Base-by-base conservation (phyloP, 768 basidiomycete species). In the Ephemerocybe angulata region DNA sequence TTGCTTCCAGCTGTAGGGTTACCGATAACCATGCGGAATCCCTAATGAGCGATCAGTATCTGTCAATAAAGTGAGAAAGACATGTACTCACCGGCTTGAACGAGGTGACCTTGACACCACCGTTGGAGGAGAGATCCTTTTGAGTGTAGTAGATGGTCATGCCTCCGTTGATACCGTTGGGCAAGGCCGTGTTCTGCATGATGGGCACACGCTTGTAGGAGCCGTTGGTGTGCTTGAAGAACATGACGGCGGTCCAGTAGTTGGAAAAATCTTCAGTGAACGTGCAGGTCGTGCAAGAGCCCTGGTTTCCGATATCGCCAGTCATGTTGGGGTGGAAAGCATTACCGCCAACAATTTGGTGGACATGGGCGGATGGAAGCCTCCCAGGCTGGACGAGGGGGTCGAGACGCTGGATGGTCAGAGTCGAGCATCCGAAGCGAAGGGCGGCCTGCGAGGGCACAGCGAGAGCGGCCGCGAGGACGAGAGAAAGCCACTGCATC, bases 311-410 rank as follows among this genome's bases (percentile, higher is more conserved):
- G 44, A 54, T 54, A 29, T 54, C 33, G 3, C 53, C 53, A 22
- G 53, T 54, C 53, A 54, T 54, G 44, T 54, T 54, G 21, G 53
- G 53, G 44, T 54, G 53, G 43, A 54, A 54, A 3, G 53, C 53
- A 54, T 54, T 54, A 4, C 53, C 53, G 15, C 53, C 53, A 13
- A 54, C 53, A 28, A 54, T 46, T 35, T 54, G 53, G 31, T 54
- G 53, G 31, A 54, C 53, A 24, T 54, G 53, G 30, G 53, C 7
- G 33, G 53, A 54, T 15, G 53, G 53, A 21, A 31, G 19, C 37
- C 44, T 54, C 10, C 53, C 53, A 15, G 53, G 53, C 44, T 54
- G 53, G 33, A 54, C 53, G 17, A 54, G 53, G 11, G 53, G 53
- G 29, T 54, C 53, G 43, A 54, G 30, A 47, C 53, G 53, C 29